Conservation (phyloP, 768 basidiomycete species). For the Imleria badia region DNA sequence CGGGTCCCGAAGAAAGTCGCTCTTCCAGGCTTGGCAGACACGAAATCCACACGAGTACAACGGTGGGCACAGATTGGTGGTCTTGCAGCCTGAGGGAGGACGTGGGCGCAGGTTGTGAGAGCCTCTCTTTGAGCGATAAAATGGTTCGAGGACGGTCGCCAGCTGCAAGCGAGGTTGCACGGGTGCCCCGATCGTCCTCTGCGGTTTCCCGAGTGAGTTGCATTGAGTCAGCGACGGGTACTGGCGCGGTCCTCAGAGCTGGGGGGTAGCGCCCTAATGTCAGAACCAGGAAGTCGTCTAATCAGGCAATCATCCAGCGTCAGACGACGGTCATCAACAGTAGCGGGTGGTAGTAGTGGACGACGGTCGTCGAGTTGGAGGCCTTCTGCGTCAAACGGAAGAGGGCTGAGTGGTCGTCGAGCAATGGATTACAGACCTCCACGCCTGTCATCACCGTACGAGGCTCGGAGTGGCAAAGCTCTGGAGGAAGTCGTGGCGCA, state of each 20-base stretch:
- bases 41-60: conserved; percentile 18
- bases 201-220: conserved; percentile 13
- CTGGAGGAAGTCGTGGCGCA: conserved; percentile 43
- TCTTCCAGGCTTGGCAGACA: conserved; percentile 41
- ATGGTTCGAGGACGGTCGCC: conserved; percentile 29
- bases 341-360: conserved; percentile 9
- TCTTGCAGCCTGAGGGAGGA: conserved; percentile 41
- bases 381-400: conserved; percentile 32
- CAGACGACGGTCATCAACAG: conserved; percentile 25
- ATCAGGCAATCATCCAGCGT: conserved; percentile 34
- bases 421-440: conserved; percentile 12
- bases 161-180: conserved; percentile 13
- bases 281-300: conserved; percentile 28
- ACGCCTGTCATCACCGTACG: conserved; percentile 35
- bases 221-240: conserved; percentile 19
- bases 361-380: conserved; percentile 31
- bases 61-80: conserved; percentile 30
- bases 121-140: conserved; percentile 40
- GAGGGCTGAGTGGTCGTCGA: conserved; percentile 27
- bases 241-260: conserved; percentile 24
- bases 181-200: conserved; percentile 31
- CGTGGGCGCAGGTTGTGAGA: conserved; percentile 33
- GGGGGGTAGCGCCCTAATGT: conserved; percentile 11
- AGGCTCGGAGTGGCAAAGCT: conserved; percentile 50
- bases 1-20: conserved; percentile 37